Evolutionary conservation across 2,329 filamentous ascomycete genomes (phyloP), one percentile per base, ranked within the genome.

Genomic region (Celoporthe dispersa): DNA sequence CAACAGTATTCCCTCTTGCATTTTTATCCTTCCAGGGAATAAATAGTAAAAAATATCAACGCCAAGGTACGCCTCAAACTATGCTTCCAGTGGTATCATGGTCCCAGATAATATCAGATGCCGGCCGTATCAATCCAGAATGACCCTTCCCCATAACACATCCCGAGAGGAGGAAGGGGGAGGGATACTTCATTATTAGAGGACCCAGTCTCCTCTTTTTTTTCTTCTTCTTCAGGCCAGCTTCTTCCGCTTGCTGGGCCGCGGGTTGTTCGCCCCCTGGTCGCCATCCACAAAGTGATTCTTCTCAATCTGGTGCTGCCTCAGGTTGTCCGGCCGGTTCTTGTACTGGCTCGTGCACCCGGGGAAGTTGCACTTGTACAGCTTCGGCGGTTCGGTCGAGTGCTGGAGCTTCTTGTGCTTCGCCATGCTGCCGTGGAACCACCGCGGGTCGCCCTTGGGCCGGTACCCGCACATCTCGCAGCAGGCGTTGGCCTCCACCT

Each of bases 341-440:
- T 84, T 86, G 75, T 86, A 88, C 73, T 84, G 82, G 74, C 85
- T 87, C 31, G 78, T 83, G 74, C 86, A 88, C 2, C 84, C 85
- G 2, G 85, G 86, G 64, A 76, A 88, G 2, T 82, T 81, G 72
- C 86, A 88, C 70, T 81, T 81, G 77, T 85, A 88, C 60, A 87
- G 86, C 71, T 81, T 80, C 9, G 84, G 83, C 48, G 84, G 84
- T 2, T 79, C 81, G 16, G 78, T 78, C 64, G 84, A 83, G 77
- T 88, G 86, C 76, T 86, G 84, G 70, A 84, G 78, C 75, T 84
- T 86, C 79, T 81, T 86, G 75, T 88, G 86, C 76, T 88, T 88
- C 64, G 85, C 82, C 86, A 88, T 87, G 75, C 84, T 87, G 7
- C 86, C 86, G 60, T 83, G 83, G 75, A 88, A 88, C 86, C 86